Evolutionary conservation across 352 stramenopile species (phyloP).

Genomic region (Pythium phragmiticola): DNA sequence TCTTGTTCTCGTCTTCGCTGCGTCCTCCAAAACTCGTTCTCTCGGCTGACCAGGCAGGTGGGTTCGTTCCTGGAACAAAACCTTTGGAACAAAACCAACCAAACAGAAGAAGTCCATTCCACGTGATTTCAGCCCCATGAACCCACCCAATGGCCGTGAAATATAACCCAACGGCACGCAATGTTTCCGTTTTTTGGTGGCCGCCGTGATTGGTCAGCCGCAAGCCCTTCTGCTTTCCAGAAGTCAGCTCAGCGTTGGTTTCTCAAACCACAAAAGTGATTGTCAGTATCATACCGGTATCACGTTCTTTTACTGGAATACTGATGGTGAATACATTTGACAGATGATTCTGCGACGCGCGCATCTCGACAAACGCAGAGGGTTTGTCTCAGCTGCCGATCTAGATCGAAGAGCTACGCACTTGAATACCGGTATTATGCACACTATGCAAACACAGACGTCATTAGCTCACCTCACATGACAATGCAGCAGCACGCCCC

Average conservation of each 20-base stretch:
- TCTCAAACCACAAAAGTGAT: constrained; percentile 12
- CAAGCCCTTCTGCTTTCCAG: constrained; percentile 3
- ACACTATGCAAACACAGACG: constrained; percentile 10
- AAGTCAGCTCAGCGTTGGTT: constrained; percentile 11
- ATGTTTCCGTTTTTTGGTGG: background rate
- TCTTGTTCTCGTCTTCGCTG: constrained; percentile 6
- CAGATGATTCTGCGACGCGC: constrained; percentile 21
- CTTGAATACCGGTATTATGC: background rate
- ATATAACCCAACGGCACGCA: constrained; percentile 1
- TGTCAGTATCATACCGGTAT: background rate
- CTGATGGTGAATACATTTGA: constrained; percentile 21
- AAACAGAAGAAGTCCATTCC: background rate
- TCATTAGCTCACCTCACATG: constrained; percentile 39
- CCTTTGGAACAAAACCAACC: background rate
- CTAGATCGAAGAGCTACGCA: background rate
- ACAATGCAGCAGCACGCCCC: constrained; percentile 55
- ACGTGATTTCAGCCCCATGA: background rate
- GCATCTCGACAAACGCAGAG: background rate
- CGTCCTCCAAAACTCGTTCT: background rate
- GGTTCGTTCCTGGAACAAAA: constrained; percentile 19
- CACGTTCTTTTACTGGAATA: background rate
- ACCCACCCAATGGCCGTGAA: constrained; percentile 1
- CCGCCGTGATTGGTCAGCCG: constrained; percentile 5
- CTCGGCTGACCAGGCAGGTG: constrained; percentile 2
- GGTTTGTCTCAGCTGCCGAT: background rate